A percentile compares a stretch with the other conserved stretches of the same genome.
These are phyloP conservation scores for Euclidium syriacum DNA, from an alignment of 345 rosid species.

Conservation along the genomic window DNA sequence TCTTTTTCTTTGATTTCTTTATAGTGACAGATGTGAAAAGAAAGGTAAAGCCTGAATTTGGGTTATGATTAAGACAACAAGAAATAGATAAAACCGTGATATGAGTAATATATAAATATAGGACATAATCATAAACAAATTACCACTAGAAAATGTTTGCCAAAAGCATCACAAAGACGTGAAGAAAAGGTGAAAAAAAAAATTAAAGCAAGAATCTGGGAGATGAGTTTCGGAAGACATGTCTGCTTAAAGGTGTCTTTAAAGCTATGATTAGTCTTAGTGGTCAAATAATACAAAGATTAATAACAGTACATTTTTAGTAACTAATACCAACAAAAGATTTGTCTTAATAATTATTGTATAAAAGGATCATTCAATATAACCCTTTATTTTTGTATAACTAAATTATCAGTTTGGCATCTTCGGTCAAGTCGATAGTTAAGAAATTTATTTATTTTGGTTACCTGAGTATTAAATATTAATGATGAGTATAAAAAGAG, in stretches of 20 bases:
- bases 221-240: conserved; percentile 24
- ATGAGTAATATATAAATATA: not conserved
- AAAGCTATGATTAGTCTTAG: conserved; percentile 23
- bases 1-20: not conserved
- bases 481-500: not conserved
- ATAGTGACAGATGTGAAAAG: not conserved
- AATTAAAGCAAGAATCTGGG: conserved; percentile 22
- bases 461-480: not conserved
- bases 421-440: not conserved
- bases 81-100: not conserved
- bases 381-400: not conserved
- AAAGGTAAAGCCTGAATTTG: not conserved
- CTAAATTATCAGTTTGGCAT: not conserved
- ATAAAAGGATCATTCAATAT: not conserved
- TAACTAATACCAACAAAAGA: not conserved
- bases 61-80: not conserved
- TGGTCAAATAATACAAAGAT: not conserved
- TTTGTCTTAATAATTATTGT: not conserved
- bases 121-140: not conserved
- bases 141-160: conserved; percentile 42
- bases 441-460: not conserved
- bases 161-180: conserved; percentile 38
- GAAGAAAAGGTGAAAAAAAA: not conserved
- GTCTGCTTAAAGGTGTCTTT: conserved; percentile 31
- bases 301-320: not conserved